phyloP scores from a whole-genome alignment of 1,284 basidiomycete genomes.

The Boletus albobrunnescens region DNA sequence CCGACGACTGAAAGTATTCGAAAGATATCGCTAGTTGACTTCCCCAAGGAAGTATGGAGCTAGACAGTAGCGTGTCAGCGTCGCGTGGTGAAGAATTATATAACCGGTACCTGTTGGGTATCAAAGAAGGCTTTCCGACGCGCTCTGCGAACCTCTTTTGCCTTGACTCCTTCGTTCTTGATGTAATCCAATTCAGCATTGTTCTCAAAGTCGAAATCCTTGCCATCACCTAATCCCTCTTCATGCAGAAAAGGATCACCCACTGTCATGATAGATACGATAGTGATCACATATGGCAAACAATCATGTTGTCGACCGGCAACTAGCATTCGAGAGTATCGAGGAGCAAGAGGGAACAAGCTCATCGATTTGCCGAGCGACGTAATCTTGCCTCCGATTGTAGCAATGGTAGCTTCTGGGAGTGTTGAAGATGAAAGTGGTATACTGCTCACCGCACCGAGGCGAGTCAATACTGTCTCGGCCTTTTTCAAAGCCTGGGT shows the following conservation, averaged over 20 bases:
- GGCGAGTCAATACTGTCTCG: constrained; percentile 74
- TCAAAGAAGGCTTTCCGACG: constrained; percentile 76
- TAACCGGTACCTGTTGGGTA: constrained; percentile 63
- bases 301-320: constrained; percentile 90
- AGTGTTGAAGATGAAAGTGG: constrained; percentile 27
- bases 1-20: constrained; percentile 88
- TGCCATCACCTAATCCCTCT: constrained; percentile 52
- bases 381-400: constrained; percentile 69
- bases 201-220: constrained; percentile 45
- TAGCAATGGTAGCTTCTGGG: constrained; percentile 17
- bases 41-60: constrained; percentile 79
- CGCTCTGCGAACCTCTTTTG: constrained; percentile 64
- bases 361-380: constrained; percentile 89
- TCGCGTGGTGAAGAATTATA: not conserved
- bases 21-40: constrained; percentile 85
- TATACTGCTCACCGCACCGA: constrained; percentile 73
- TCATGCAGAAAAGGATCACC: constrained; percentile 96
- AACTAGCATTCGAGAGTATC: constrained; percentile 93
- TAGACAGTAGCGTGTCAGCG: constrained; percentile 33
- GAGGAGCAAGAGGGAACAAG: constrained; percentile 87
- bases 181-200: constrained; percentile 51
- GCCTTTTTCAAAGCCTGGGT: constrained; percentile 75
- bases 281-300: constrained; percentile 85
- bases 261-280: constrained; percentile 90
- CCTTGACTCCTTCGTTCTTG: constrained; percentile 55